These are phyloP conservation scores for Spizellomyces punctatus DNA, from an alignment of 192 early-diverging fungal species.

Conservation along the genomic window DNA sequence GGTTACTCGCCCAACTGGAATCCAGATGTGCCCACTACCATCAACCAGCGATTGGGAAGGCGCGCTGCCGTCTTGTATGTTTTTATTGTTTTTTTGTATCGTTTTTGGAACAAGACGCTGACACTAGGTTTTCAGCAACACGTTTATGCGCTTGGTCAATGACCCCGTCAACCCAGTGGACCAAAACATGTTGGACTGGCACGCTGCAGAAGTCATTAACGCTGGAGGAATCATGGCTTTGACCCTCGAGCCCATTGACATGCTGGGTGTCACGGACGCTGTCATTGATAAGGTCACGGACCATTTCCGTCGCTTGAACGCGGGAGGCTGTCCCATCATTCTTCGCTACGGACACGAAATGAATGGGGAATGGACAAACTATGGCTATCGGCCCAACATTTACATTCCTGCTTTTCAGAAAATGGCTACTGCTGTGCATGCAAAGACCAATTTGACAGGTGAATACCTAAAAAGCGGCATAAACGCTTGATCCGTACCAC, in stretches of 20 bases:
- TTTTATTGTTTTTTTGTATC: too few species aligned
- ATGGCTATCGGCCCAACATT: conserved; percentile 34
- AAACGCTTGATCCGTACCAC: too few species aligned
- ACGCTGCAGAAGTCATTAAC: conserved; percentile 31
- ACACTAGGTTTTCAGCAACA: neutral
- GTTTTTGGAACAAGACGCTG: too few species aligned
- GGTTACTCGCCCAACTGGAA: conserved; percentile 21
- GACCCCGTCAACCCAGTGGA: conserved; percentile 7
- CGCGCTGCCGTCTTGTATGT: neutral
- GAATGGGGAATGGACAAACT: conserved; percentile 46
- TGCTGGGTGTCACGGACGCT: conserved; percentile 20
- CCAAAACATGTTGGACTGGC: conserved; percentile 37
- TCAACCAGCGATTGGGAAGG: conserved; percentile 1
- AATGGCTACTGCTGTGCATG: conserved; percentile 35
- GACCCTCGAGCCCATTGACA: conserved; percentile 35
- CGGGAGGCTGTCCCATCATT: conserved; percentile 41
- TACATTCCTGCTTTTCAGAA: conserved; percentile 32
- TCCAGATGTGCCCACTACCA: neutral
- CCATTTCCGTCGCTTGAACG: conserved; percentile 28
- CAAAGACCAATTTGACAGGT: conserved; percentile 51
- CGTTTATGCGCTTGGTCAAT: neutral
- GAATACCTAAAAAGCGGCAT: too few species aligned
- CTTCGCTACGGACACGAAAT: conserved; percentile 53
- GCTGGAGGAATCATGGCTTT: conserved; percentile 39
- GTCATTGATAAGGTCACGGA: conserved; percentile 28